Conservation (phyloP, 1,284 basidiomycete genomes). For the Apiotrichum domesticum region DNA sequence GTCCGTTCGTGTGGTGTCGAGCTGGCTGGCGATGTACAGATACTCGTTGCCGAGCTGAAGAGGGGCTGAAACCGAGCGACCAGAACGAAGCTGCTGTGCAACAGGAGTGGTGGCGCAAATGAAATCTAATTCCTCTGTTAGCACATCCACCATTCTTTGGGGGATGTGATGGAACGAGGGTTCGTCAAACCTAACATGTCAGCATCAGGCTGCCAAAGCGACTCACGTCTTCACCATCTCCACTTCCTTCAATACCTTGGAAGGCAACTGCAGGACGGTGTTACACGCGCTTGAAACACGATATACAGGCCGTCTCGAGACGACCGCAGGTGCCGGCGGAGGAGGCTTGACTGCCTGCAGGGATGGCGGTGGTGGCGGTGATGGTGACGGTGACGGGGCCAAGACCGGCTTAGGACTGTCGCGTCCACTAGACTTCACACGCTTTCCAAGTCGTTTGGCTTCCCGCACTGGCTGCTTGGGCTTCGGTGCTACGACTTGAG, state of each 20-base stretch:
- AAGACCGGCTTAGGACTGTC: neutral
- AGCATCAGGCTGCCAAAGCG: neutral
- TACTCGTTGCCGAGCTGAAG: conserved; percentile 87
- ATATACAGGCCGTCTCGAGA: neutral
- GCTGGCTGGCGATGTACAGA: conserved; percentile 55
- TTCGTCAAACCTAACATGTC: neutral
- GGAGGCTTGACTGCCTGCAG: neutral
- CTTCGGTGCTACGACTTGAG: neutral
- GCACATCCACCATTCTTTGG: neutral
- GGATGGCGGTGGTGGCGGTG: neutral
- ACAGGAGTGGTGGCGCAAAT: conserved; percentile 56
- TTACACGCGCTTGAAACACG: conserved; percentile 44
- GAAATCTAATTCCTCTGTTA: conserved; percentile 8
- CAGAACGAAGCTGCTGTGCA: conserved; percentile 61
- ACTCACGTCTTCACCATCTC: neutral
- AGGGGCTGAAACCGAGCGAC: conserved; percentile 55
- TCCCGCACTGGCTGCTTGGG: neutral
- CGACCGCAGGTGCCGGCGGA: neutral
- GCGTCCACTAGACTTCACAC: neutral
- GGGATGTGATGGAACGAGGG: neutral
- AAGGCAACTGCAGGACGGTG: conserved; percentile 57
- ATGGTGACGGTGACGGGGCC: neutral
- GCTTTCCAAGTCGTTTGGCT: conserved; percentile 1
- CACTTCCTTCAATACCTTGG: neutral
- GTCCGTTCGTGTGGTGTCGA: conserved; percentile 32